A percentile compares a stretch with the other conserved stretches of the same genome.
phyloP scores from a whole-genome alignment of 2,329 filamentous ascomycete genomes.

The Scorias spongiosa region DNA sequence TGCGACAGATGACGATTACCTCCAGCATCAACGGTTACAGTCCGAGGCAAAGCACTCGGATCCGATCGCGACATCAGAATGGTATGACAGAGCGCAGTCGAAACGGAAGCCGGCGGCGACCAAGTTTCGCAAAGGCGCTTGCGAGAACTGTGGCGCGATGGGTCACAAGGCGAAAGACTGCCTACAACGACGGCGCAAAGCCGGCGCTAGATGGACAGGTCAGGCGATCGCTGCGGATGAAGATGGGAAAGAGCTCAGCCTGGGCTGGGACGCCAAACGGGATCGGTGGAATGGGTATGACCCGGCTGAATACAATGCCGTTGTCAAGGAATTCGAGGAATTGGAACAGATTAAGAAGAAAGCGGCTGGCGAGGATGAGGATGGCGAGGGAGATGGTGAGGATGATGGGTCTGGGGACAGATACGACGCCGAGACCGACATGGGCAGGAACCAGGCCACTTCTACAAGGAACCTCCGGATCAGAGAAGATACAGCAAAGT shows the following conservation, averaged over 20 bases:
- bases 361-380: constrained; percentile 24
- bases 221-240: constrained; percentile 90
- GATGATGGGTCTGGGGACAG: constrained; percentile 35
- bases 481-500: constrained; percentile 93
- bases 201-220: constrained; percentile 83
- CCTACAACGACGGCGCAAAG: constrained; percentile 71
- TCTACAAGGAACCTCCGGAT: constrained; percentile 81
- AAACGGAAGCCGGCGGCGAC: constrained; percentile 67
- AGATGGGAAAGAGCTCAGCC: constrained; percentile 63
- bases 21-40: constrained; percentile 86
- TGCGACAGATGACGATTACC: constrained; percentile 61
- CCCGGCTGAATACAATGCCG: constrained; percentile 63
- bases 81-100: constrained; percentile 74
- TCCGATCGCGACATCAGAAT: constrained; percentile 52
- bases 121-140: constrained; percentile 94
- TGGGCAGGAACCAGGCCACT: constrained; percentile 85
- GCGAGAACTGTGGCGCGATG: constrained; percentile 96
- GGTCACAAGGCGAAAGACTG: constrained; percentile 93
- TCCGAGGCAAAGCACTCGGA: constrained; percentile 44
- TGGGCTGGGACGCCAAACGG: constrained; percentile 94
- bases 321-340: constrained; percentile 82
- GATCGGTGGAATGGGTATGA: constrained; percentile 99
- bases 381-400: constrained; percentile 33
- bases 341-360: constrained; percentile 58
- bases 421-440: constrained; percentile 91